Evolutionary conservation across 305 asterid genomes (phyloP).

Genomic region (Vinca major): DNA sequence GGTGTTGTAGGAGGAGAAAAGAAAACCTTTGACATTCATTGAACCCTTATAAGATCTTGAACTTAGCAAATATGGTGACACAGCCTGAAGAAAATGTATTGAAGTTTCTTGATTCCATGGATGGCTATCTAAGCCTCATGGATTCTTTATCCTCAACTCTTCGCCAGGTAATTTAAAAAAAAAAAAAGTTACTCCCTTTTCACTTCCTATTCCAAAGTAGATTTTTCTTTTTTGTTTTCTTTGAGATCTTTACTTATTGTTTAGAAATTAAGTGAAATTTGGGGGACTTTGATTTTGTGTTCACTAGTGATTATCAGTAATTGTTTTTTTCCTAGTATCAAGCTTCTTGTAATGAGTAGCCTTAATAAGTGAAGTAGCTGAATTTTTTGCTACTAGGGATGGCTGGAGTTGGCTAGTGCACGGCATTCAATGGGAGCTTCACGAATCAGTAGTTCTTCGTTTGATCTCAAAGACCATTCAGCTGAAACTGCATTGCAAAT

Average conservation of each 20-base stretch:
- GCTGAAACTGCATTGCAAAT: constrained; percentile 61
- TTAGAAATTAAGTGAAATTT: neutral
- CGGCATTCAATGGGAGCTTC: constrained; percentile 79
- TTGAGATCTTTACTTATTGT: neutral
- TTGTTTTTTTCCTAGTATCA: neutral
- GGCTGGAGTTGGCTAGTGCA: constrained; percentile 80
- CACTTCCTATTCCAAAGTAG: too few species aligned
- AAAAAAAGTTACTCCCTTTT: constrained; percentile 1
- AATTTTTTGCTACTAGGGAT: constrained; percentile 40
- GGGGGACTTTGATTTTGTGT: neutral
- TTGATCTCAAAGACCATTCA: constrained; percentile 59
- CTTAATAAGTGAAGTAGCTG: neutral
- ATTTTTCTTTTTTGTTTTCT: neutral
- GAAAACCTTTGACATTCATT: too few species aligned
- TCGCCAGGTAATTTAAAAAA: constrained; percentile 47
- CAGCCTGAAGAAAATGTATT: constrained; percentile 27
- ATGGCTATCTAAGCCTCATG: constrained; percentile 49
- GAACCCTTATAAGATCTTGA: neutral
- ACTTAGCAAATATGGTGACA: neutral
- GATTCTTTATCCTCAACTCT: constrained; percentile 61
- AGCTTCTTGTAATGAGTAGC: neutral
- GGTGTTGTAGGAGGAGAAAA: too few species aligned
- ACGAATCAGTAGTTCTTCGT: constrained; percentile 54
- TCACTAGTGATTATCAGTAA: neutral
- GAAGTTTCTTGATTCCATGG: constrained; percentile 64